Base-by-base conservation (phyloP, 2,329 filamentous ascomycete genomes). In the Penicillium decumbens region DNA sequence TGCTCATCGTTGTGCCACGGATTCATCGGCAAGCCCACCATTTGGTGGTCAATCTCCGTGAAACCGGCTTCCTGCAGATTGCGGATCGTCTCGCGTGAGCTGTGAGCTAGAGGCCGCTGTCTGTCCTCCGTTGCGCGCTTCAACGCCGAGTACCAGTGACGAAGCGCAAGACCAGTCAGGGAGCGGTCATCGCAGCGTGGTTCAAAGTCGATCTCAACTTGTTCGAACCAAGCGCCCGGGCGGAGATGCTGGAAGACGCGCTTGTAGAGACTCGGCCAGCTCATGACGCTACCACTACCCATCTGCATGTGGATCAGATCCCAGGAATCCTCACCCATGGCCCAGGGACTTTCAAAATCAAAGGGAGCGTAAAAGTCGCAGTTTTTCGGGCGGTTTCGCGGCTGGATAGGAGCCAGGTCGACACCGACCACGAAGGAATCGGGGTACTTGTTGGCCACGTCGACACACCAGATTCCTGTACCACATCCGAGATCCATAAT, bases 401-500 rank as follows among this genome's bases (percentile, higher is more conserved):
- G 82, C 61, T 85, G 83, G 50, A 84, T 83, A 43, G 79, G 76
- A 35, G 79, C 77, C 20, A 87, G 70, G 63, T 87, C 83, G 24
- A 84, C 66, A 23, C 82, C 83, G 23, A 79, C 65, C 43, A 86
- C 80, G 66, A 82, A 79, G 44, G 81, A 77, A 18, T 79, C 63
- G 10, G 75, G 75, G 63, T 80, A 84, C 65, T 76, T 76, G 80
- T 87, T 84, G 55, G 87, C 87, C 72, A 95, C 86, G 58, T 92
- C 87, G 60, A 95, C 88, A 35, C 87, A 82, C 92, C 92, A 97
- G 53, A 95, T 92, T 33, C 89, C 90, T 1, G 89, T 95, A 18
- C 91, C 92, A 55, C 87, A 91, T 37, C 90, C 92, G 46, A 95
- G 63, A 60, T 83, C 82, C 47, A 84, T 72, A 53, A 84, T 78